These are phyloP conservation scores for Aspergillus pseudoviridinutans DNA, from an alignment of 2,329 filamentous ascomycete species.

Conservation along the genomic window DNA sequence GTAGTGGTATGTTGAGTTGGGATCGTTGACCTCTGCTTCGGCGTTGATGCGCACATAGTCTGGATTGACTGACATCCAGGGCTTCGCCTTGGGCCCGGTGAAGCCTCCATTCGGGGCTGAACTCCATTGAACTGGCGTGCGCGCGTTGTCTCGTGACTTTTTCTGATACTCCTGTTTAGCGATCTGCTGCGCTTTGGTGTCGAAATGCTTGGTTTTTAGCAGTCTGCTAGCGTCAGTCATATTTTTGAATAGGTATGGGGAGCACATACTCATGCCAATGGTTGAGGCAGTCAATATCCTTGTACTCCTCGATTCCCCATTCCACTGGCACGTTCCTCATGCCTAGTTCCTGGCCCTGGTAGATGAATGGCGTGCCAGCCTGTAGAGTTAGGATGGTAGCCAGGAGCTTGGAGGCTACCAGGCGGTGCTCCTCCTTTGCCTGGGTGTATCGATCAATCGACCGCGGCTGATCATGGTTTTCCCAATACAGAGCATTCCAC, in stretches of 20 bases:
- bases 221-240: conserved; percentile 21
- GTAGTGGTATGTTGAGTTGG: conserved; percentile 54
- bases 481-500: conserved; percentile 63
- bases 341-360: conserved; percentile 66
- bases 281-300: conserved; percentile 61
- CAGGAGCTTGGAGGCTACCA: conserved; percentile 56
- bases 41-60: conserved; percentile 62
- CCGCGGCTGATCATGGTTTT: conserved; percentile 64
- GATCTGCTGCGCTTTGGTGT: conserved; percentile 25
- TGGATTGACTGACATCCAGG: conserved; percentile 70
- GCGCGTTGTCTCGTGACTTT: conserved; percentile 60
- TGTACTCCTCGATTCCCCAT: conserved; percentile 63
- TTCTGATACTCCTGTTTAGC: conserved; percentile 36
- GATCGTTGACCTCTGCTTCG: conserved; percentile 38
- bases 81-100: conserved; percentile 48
- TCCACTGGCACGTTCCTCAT: conserved; percentile 60
- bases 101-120: conserved; percentile 60
- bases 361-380: conserved; percentile 62
- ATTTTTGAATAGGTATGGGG: rapidly evolving
- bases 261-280: conserved; percentile 48
- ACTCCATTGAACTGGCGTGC: conserved; percentile 71
- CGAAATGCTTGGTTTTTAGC: conserved; percentile 22
- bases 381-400: conserved; percentile 55
- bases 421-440: conserved; percentile 49
- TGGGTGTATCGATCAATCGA: conserved; percentile 55